Evolutionary conservation across 306 rosid species (phyloP).

Genomic region (Arachis stenosperma): DNA sequence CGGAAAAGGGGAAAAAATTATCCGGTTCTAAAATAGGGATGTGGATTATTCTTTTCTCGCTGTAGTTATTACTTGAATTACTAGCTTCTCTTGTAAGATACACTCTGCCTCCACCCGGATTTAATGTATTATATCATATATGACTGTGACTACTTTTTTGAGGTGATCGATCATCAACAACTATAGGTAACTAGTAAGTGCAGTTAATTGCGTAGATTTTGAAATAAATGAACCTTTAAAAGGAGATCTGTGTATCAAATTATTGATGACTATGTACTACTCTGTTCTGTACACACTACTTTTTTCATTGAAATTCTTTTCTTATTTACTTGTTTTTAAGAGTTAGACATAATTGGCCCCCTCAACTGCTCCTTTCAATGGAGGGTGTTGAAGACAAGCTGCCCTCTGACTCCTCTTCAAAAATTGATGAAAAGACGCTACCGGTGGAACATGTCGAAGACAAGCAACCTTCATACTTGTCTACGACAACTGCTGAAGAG

Average conservation of each 20-base stretch:
- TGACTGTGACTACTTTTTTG: neutral
- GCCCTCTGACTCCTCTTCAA: constrained; percentile 42
- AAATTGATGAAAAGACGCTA: constrained; percentile 40
- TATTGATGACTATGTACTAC: constrained; percentile 4
- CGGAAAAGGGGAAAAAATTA: neutral
- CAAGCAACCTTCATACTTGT: constrained; percentile 43
- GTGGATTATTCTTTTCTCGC: neutral
- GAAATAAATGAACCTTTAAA: neutral
- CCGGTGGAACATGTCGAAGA: constrained; percentile 37
- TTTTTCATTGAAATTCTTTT: constrained; percentile 10
- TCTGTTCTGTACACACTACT: constrained; percentile 3
- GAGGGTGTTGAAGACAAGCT: constrained; percentile 64
- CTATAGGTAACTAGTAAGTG: neutral
- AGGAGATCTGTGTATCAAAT: constrained; percentile 4
- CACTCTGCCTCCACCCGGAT: neutral
- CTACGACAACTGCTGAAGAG: constrained; percentile 35
- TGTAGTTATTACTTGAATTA: neutral
- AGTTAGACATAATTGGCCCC: constrained; percentile 43
- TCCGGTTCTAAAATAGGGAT: constrained; percentile 4
- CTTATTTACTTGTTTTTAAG: constrained; percentile 41
- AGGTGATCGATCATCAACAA: constrained; percentile 12
- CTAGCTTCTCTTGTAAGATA: neutral
- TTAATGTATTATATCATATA: neutral
- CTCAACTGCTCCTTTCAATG: constrained; percentile 52
- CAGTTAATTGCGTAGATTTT: constrained; percentile 3